Conservation (phyloP, 306 rosid genomes). For the Cucumis hystrix region DNA sequence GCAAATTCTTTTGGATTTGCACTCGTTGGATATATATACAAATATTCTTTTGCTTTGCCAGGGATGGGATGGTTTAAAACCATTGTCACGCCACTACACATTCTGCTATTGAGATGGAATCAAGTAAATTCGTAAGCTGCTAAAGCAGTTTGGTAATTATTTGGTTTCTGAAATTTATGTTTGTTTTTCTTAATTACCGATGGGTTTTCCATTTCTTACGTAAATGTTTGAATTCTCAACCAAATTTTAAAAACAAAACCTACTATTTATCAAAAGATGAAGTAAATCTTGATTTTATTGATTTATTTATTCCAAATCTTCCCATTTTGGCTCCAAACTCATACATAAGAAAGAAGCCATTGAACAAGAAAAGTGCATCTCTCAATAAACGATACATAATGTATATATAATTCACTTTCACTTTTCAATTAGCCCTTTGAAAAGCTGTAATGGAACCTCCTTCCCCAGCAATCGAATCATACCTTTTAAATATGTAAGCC, state of each 20-base stretch:
- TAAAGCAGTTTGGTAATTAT: too few species aligned
- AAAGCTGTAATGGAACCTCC: constrained; percentile 45
- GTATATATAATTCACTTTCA: not conserved
- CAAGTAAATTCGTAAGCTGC: too few species aligned
- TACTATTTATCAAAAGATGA: too few species aligned
- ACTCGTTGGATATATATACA: not conserved
- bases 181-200: too few species aligned
- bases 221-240: too few species aligned
- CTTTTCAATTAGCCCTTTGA: constrained; percentile 18
- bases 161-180: too few species aligned
- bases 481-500: constrained; percentile 53
- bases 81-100: not conserved
- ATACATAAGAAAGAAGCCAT: not conserved
- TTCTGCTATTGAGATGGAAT: not conserved
- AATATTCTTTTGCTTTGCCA: not conserved
- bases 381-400: not conserved
- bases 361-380: not conserved
- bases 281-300: not conserved
- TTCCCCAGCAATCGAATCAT: constrained; percentile 51
- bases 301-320: not conserved
- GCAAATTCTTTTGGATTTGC: not conserved
- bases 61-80: not conserved
- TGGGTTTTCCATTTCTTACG: too few species aligned
- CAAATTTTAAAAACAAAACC: too few species aligned
- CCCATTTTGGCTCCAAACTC: not conserved